Evolutionary conservation across 768 basidiomycete species (phyloP), one percentile per base, ranked within the genome.

Genomic region (Auricularia sp.): DNA sequence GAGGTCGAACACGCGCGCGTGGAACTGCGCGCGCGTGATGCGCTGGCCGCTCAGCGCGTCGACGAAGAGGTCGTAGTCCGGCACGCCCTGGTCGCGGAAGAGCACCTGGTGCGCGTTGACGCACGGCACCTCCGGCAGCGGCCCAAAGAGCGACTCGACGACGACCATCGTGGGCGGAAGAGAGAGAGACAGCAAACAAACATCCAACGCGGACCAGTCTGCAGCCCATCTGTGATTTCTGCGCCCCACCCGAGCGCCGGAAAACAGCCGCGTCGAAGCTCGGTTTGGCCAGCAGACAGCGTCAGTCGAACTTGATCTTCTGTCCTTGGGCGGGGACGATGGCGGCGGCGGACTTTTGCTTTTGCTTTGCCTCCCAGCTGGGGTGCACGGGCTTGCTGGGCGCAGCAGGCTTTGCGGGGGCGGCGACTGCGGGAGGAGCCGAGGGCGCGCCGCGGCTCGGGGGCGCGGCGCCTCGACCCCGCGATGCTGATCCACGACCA

Each of bases 281-380:
- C 29, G 29, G 29, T 29, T 29, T 29, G 29, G 29, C 29, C 5
- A 51, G 47, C 47, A 51, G 47, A 51, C 39, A 51, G 47, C 47
- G 47, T 69, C 71, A 80, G 65, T 77, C 77, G 67, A 82, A 82
- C 0, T 76, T 75, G 64, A 97, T 96, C 79, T 97, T 97, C 73
- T 86, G 94, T 33, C 93, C 91, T 74, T 87, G 85, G 58, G 86
- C 80, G 54, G 85, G 83, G 10, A 85, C 74, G 44, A 89, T 87
- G 6, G 78, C 78, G n/a, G 77, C 79, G 3, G 62, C 61, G 51
- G 69, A 85, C 76, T 89, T 92, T 66, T 87, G 74, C 73, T 85
- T 87, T 75, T 81, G 82, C 77, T 95, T 98, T 5, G 97, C 97
- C 74, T 92, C 92, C 96, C 97, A 99, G 14, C 93, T 96, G 2